phyloP scores from a whole-genome alignment of 1,139 yeast species.

The Suhomyces yuchorum region DNA sequence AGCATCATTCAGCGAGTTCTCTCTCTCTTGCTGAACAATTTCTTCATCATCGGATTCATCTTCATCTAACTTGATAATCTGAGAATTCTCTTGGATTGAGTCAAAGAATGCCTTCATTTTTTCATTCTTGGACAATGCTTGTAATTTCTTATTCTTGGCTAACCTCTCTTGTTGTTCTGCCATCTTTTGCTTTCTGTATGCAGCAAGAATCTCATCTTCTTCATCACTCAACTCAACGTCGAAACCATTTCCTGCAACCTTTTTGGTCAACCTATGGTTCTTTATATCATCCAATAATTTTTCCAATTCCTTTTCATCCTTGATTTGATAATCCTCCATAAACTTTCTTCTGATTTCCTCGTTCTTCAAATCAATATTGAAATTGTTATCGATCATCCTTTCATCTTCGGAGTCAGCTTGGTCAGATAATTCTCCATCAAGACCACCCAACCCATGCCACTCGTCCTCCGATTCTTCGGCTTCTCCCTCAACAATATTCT shows the following conservation, averaged over 20 bases:
- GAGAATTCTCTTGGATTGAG: slow-evolving; percentile 56
- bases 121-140: slow-evolving; percentile 49
- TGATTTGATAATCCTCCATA: slow-evolving; percentile 66
- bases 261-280: slow-evolving; percentile 75
- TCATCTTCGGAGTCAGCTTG: slow-evolving; percentile 77
- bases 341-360: slow-evolving; percentile 62
- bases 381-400: slow-evolving; percentile 75
- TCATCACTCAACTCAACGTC: slow-evolving; percentile 71
- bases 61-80: slow-evolving; percentile 28
- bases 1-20: slow-evolving; percentile 9
- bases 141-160: slow-evolving; percentile 54
- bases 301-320: slow-evolving; percentile 71
- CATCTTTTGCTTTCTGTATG: slow-evolving; percentile 53
- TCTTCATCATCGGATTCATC: slow-evolving; percentile 32
- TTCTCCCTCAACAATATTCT: slow-evolving; percentile 71
- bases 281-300: slow-evolving; percentile 79
- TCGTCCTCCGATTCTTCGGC: slow-evolving; percentile 98
- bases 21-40: slow-evolving; percentile 22
- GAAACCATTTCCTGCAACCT: slow-evolving; percentile 55
- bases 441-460: slow-evolving; percentile 89
- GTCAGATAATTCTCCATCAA: slow-evolving; percentile 69
- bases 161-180: slow-evolving; percentile 58
- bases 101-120: slow-evolving; percentile 75
- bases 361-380: slow-evolving; percentile 59
- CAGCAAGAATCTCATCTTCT: slow-evolving; percentile 60